Percentiles rank a stretch among this genome's conserved stretches.
Evolutionary conservation across 192 early-diverging fungal species (phyloP).

Genomic region (Lunasporangiospora selenospora): DNA sequence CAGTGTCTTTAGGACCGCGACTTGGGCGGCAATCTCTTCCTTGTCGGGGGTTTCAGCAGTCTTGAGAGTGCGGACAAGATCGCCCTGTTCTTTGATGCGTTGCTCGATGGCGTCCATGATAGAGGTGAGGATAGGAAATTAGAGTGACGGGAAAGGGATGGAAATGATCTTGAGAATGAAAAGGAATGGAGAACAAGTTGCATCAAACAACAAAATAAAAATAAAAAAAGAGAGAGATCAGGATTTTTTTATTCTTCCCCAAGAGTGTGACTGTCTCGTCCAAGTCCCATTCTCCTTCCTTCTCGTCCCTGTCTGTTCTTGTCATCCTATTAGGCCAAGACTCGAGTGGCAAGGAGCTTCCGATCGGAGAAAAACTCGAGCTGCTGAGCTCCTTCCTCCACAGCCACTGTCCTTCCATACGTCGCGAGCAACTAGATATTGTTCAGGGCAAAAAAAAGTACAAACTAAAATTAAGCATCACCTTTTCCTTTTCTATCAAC

Average conservation of each 20-base stretch:
- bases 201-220: too few species aligned
- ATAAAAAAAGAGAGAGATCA: background rate
- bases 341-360: too few species aligned
- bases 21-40: conserved; percentile 61
- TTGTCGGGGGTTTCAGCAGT: conserved; percentile 65
- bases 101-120: conserved; percentile 42
- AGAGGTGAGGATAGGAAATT: background rate
- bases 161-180: too few species aligned
- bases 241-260: background rate
- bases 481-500: too few species aligned
- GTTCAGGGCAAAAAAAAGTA: background rate
- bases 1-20: conserved; percentile 60
- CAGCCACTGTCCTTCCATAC: conserved; percentile 3
- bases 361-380: conserved; percentile 35
- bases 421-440: conserved; percentile 12
- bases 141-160: background rate
- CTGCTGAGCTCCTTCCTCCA: background rate
- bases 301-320: too few species aligned
- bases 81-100: conserved; percentile 65
- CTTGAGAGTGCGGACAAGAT: conserved; percentile 68
- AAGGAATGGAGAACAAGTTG: too few species aligned
- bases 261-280: too few species aligned
- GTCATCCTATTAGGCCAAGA: too few species aligned
- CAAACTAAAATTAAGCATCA: background rate
- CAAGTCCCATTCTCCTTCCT: too few species aligned